These are phyloP conservation scores for Pythium dissimile DNA, from an alignment of 352 stramenopile species.

Conservation along the genomic window DNA sequence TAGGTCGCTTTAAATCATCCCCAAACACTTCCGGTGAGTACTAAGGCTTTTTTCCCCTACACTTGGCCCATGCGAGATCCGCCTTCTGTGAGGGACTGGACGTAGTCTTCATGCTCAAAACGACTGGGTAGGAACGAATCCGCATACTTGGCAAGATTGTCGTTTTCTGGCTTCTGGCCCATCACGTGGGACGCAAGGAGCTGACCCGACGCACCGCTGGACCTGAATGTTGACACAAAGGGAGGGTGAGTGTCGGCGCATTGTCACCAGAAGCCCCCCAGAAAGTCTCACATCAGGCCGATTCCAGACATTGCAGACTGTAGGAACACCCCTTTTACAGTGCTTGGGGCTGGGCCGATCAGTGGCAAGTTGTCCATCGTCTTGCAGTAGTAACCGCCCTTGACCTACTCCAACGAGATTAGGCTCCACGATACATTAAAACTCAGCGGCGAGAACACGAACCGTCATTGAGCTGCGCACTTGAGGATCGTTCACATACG, in stretches of 20 bases:
- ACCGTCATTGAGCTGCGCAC: conserved; percentile 62
- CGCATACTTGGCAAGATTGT: conserved; percentile 43
- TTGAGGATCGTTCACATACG: conserved; percentile 51
- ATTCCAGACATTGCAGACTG: conserved; percentile 73
- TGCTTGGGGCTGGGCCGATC: conserved; percentile 57
- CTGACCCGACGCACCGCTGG: conserved; percentile 64
- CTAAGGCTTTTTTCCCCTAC: conserved; percentile 12
- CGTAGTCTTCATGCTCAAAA: conserved; percentile 57
- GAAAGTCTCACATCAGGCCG: conserved; percentile 50
- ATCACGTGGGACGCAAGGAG: conserved; percentile 65
- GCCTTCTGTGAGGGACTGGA: conserved; percentile 49
- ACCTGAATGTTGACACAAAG: conserved; percentile 27
- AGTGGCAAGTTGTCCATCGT: conserved; percentile 71
- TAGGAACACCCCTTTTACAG: conserved; percentile 58
- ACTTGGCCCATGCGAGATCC: conserved; percentile 54
- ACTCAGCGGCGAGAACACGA: too few species aligned
- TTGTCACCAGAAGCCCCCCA: too few species aligned
- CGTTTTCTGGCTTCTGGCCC: conserved; percentile 36
- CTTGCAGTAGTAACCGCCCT: conserved; percentile 80
- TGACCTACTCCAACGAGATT: too few species aligned
- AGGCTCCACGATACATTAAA: too few species aligned
- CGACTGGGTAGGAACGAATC: conserved; percentile 57
- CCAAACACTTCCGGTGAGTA: neutral
- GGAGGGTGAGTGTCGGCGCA: neutral
- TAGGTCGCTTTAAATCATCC: neutral